Percentiles rank a stretch among this genome's conserved stretches.
Evolutionary conservation across 495 filamentous ascomycete species (phyloP).

Genomic region (Annulohypoxylon stygium): DNA sequence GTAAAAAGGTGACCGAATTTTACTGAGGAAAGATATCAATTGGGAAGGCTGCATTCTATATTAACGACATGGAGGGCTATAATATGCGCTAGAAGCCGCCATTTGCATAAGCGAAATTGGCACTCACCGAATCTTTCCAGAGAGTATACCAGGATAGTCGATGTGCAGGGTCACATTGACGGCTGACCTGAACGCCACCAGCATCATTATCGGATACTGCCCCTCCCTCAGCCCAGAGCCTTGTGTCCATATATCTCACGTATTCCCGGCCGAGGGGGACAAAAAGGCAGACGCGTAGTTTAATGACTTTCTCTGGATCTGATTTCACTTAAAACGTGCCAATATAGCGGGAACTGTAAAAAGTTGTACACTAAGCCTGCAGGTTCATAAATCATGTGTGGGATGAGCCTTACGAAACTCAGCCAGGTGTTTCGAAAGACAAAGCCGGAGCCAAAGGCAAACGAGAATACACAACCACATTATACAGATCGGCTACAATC

Average conservation of each 20-base stretch:
- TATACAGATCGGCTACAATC: too few relatives aligned
- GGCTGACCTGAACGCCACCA: not conserved
- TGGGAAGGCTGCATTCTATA: not conserved
- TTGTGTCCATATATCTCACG: not conserved
- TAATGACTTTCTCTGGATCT: too few relatives aligned
- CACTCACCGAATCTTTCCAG: not conserved
- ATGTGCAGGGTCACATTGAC: not conserved
- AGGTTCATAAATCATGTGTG: not conserved
- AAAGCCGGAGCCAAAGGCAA: not conserved
- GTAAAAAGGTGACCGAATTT: too few relatives aligned
- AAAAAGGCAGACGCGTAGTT: not conserved
- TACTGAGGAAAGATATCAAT: not conserved
- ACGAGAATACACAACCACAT: not conserved
- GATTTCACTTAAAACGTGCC: not conserved
- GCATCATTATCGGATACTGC: not conserved
- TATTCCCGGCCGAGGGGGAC: not conserved
- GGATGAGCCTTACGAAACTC: not conserved
- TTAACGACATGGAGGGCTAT: not conserved
- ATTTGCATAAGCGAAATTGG: not conserved
- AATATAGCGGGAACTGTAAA: not conserved
- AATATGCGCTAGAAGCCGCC: not conserved
- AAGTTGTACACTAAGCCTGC: not conserved
- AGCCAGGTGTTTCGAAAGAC: too few relatives aligned
- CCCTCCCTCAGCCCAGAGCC: not conserved
- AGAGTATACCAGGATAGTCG: not conserved